These are phyloP conservation scores for Candida dendrica DNA, from an alignment of 805 yeast species.

Conservation along the genomic window DNA sequence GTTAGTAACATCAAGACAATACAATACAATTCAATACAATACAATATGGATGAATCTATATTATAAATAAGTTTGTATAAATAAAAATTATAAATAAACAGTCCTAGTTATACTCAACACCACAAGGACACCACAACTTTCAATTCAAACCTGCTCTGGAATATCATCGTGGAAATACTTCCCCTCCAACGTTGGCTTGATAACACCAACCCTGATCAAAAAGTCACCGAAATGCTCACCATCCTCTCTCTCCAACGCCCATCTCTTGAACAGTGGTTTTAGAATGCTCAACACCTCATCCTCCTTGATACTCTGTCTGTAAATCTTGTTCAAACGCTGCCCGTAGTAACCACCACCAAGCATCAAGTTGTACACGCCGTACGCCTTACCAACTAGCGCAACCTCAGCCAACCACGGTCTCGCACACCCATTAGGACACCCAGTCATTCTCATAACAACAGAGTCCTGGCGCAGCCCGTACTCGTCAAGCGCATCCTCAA, in stretches of 20 bases:
- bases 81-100: not conserved
- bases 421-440: conserved; percentile 98
- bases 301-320: conserved; percentile 81
- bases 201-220: conserved; percentile 78
- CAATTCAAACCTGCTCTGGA: conserved; percentile 56
- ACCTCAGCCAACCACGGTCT: conserved; percentile 98
- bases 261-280: conserved; percentile 84
- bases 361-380: conserved; percentile 87
- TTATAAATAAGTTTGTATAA: not conserved
- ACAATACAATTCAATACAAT: no score
- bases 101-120: not conserved
- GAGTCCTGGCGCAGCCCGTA: conserved; percentile 91
- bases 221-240: conserved; percentile 96
- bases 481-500: conserved; percentile 85
- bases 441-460: conserved; percentile 96
- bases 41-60: not conserved
- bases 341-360: conserved; percentile 96
- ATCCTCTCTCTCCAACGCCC: conserved; percentile 87
- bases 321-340: conserved; percentile 84
- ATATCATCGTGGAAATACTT: conserved; percentile 92
- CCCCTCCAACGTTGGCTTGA: conserved; percentile 85
- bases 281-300: conserved; percentile 74
- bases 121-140: not conserved
- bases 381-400: conserved; percentile 92
- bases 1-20: no score